These are phyloP conservation scores for Simplicillium sp. DNA, from an alignment of 2,329 filamentous ascomycete species.

Conservation along the genomic window DNA sequence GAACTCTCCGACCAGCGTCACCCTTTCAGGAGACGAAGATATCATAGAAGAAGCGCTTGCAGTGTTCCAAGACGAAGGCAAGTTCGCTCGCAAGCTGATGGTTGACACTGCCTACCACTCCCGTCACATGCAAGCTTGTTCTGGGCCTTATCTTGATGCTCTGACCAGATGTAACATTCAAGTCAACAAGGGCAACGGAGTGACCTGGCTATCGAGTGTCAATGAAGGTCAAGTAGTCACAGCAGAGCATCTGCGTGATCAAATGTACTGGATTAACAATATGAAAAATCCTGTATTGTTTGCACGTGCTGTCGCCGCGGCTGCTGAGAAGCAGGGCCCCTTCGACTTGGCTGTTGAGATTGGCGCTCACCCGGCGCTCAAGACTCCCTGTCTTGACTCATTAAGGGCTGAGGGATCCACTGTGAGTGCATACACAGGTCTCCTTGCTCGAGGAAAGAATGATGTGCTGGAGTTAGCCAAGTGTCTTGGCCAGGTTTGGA, in stretches of 20 bases:
- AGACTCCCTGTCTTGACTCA: slow-evolving; percentile 20
- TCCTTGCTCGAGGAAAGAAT: not conserved
- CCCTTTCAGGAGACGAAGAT: slow-evolving; percentile 6
- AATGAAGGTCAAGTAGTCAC: not conserved
- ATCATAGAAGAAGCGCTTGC: not conserved
- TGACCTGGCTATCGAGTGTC: slow-evolving; percentile 1
- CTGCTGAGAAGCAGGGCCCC: not conserved
- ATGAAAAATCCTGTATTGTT: slow-evolving; percentile 7
- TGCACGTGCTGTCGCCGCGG: slow-evolving; percentile 1
- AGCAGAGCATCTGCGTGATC: not conserved
- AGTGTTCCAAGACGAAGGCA: not conserved
- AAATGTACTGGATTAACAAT: slow-evolving; percentile 9
- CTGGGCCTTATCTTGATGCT: not conserved
- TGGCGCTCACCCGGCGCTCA: slow-evolving; percentile 18
- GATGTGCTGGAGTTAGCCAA: slow-evolving; percentile 8
- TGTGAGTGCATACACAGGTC: not conserved
- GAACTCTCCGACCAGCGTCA: slow-evolving; percentile 10
- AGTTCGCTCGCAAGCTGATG: slow-evolving; percentile 2
- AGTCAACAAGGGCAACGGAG: not conserved
- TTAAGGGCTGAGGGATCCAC: slow-evolving; percentile 8
- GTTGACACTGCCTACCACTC: slow-evolving; percentile 6
- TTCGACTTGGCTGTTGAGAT: slow-evolving; percentile 6
- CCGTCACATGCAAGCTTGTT: slow-evolving; percentile 2
- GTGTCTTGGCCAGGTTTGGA: slow-evolving; percentile 8
- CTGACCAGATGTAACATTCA: not conserved